Conservation (phyloP, 2,329 filamentous ascomycete species). For the Xylariaceae sp. region DNA sequence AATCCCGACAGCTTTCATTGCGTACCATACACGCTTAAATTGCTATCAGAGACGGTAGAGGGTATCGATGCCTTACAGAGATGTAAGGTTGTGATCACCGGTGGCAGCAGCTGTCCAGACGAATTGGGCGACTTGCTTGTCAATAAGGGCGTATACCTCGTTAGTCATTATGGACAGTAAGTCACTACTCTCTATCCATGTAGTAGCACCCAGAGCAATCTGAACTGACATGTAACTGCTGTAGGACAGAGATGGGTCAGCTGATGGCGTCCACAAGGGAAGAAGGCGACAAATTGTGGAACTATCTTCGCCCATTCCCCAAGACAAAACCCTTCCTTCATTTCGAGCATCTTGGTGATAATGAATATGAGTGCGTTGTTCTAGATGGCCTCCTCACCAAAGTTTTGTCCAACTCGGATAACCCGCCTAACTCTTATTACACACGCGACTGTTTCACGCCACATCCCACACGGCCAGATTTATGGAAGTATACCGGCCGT, state of each 20-base stretch:
- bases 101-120: conserved; percentile 59
- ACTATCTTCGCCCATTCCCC: conserved; percentile 55
- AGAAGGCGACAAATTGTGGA: conserved; percentile 58
- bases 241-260: conserved; percentile 61
- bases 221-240: conserved; percentile 2
- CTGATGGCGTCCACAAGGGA: conserved; percentile 61
- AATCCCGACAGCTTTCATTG: conserved; percentile 57
- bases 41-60: conserved; percentile 59
- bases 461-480: conserved; percentile 48
- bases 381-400: conserved; percentile 42
- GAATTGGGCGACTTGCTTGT: conserved; percentile 57
- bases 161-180: conserved; percentile 56
- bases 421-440: conserved; percentile 52
- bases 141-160: conserved; percentile 54
- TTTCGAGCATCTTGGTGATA: conserved; percentile 41
- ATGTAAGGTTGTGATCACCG: conserved; percentile 55
- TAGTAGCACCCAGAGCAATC: neutral
- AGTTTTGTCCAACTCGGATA: conserved; percentile 45
- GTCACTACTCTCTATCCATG: conserved; percentile 26
- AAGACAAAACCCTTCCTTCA: conserved; percentile 49
- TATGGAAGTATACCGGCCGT: conserved; percentile 54
- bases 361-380: conserved; percentile 42
- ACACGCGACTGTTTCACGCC: conserved; percentile 52
- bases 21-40: conserved; percentile 63
- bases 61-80: conserved; percentile 52